Conservation (phyloP, 441 rosid genomes). For the Manihot esculenta region DNA sequence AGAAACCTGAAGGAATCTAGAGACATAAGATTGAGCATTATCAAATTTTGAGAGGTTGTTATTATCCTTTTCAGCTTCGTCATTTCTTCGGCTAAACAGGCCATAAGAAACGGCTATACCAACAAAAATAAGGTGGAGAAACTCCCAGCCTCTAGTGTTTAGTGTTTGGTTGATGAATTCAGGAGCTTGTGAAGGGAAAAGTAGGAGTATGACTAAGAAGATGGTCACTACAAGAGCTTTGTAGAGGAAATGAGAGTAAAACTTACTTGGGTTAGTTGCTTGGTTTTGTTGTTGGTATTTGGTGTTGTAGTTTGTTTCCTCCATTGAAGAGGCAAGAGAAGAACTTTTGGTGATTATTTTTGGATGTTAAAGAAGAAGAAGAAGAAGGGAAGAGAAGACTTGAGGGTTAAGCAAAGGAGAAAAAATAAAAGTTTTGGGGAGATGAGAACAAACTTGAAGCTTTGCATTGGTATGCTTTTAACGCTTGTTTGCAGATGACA, state of each 20-base stretch:
- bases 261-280: constrained; percentile 45
- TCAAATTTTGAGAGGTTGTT: constrained; percentile 41
- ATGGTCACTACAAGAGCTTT: constrained; percentile 59
- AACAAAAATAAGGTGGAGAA: constrained; percentile 82
- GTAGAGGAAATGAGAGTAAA: constrained; percentile 53
- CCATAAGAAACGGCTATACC: constrained; percentile 97
- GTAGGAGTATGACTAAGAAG: constrained; percentile 53
- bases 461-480: constrained; percentile 20
- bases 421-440: constrained; percentile 32
- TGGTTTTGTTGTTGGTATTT: constrained; percentile 41
- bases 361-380: constrained; percentile 19
- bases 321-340: constrained; percentile 52
- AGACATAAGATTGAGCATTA: constrained; percentile 62
- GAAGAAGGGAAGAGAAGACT: constrained; percentile 41
- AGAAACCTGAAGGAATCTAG: constrained; percentile 77
- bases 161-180: constrained; percentile 73
- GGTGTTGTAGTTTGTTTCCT: constrained; percentile 38
- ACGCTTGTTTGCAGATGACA: constrained; percentile 24
- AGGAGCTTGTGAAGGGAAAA: constrained; percentile 86
- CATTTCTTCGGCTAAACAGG: constrained; percentile 68
- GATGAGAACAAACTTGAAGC: constrained; percentile 36
- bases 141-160: constrained; percentile 70
- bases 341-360: constrained; percentile 5
- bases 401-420: constrained; percentile 50
- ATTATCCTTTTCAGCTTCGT: constrained; percentile 48